These are phyloP conservation scores for Teratosphaeria nubilosa DNA, from an alignment of 2,329 filamentous ascomycete genomes.

Conservation along the genomic window DNA sequence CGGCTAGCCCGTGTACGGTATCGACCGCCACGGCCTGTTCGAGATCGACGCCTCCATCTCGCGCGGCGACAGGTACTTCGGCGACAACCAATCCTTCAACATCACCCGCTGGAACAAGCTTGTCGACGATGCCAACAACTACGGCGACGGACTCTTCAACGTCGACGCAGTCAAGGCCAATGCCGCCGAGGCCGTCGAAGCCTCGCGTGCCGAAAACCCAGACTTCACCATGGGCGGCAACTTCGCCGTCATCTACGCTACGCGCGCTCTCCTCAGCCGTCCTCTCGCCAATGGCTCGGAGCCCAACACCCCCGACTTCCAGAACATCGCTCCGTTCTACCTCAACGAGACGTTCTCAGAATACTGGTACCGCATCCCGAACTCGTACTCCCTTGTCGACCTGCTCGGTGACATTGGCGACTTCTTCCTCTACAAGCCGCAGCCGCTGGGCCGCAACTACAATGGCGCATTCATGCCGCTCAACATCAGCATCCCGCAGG, in stretches of 20 bases:
- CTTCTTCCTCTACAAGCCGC: slow-evolving; percentile 9
- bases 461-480: slow-evolving; percentile 11
- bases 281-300: slow-evolving; percentile 16
- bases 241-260: slow-evolving; percentile 11
- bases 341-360: slow-evolving; percentile 19
- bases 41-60: slow-evolving; percentile 19
- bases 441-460: slow-evolving; percentile 5
- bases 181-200: slow-evolving; percentile 7
- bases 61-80: slow-evolving; percentile 16
- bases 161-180: slow-evolving; percentile 10
- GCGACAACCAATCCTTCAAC: slow-evolving; percentile 17
- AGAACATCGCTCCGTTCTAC: slow-evolving; percentile 19
- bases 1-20: slow-evolving; percentile 13
- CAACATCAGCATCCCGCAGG: slow-evolving; percentile 6
- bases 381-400: slow-evolving; percentile 11
- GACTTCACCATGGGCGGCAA: slow-evolving; percentile 10
- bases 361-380: slow-evolving; percentile 13
- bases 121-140: slow-evolving; percentile 9
- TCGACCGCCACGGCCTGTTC: slow-evolving; percentile 17
- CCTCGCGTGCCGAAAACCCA: slow-evolving; percentile 9
- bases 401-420: slow-evolving; percentile 10
- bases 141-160: slow-evolving; percentile 12
- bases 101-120: slow-evolving; percentile 13
- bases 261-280: slow-evolving; percentile 7
- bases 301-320: slow-evolving; percentile 11